Evolutionary conservation across 257 asterid species (phyloP).

Genomic region (Handroanthus guayacan): DNA sequence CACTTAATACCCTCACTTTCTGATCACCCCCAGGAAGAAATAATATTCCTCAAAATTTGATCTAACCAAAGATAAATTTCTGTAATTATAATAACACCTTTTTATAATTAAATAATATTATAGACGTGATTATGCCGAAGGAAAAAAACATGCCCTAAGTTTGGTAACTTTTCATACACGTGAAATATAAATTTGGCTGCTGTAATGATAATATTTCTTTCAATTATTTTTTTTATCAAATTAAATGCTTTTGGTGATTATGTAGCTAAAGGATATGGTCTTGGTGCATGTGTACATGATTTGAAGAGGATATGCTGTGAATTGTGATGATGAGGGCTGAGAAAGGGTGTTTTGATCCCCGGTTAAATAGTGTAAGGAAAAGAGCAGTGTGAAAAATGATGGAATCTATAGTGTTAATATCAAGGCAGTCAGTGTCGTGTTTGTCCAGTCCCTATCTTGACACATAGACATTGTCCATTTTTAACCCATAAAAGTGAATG

Average conservation of each 20-base stretch:
- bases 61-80: too few species aligned
- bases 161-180: too few species aligned
- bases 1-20: not conserved
- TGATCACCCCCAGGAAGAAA: not conserved
- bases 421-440: conserved; percentile 20
- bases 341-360: conserved; percentile 24
- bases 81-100: too few species aligned
- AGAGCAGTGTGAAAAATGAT: not conserved
- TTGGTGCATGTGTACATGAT: not conserved
- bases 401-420: conserved; percentile 9
- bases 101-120: too few species aligned
- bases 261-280: not conserved
- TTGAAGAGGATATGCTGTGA: not conserved
- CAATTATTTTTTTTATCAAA: not conserved
- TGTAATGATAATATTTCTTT: too few species aligned
- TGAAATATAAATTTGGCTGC: too few species aligned
- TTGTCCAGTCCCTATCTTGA: conserved; percentile 25
- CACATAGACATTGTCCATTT: not conserved
- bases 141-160: too few species aligned
- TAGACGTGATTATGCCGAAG: too few species aligned
- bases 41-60: too few species aligned
- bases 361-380: not conserved
- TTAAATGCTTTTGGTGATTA: not conserved
- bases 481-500: not conserved
- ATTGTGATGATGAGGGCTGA: conserved; percentile 9